Conservation (phyloP, 2,329 filamentous ascomycete genomes). For the Ilyonectria mors-panacis region DNA sequence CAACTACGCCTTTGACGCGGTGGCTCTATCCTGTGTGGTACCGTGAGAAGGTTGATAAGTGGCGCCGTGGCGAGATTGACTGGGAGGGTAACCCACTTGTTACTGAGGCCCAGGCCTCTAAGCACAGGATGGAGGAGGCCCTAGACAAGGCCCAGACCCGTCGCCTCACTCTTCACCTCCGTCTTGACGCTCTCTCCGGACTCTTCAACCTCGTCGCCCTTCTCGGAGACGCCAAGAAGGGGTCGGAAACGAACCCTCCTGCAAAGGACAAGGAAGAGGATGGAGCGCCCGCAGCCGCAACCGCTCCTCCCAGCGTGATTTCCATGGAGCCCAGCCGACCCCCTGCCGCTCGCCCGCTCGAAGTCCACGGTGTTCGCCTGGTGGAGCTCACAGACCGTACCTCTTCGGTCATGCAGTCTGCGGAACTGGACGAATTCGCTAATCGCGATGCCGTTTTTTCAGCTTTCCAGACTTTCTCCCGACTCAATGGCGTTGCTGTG, state of each 20-base stretch:
- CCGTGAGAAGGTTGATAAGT: conserved; percentile 66
- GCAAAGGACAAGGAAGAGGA: conserved; percentile 24
- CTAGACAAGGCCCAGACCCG: conserved; percentile 47
- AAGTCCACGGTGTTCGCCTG: conserved; percentile 82
- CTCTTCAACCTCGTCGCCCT: conserved; percentile 50
- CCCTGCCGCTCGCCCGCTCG: conserved; percentile 35
- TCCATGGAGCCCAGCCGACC: conserved; percentile 2
- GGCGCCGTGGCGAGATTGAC: conserved; percentile 89
- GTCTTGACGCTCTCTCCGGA: conserved; percentile 48
- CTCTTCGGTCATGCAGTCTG: conserved; percentile 95
- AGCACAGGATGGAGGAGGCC: conserved; percentile 46
- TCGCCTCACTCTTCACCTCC: conserved; percentile 47
- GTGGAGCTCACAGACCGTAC: conserved; percentile 92
- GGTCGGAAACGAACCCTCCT: neutral
- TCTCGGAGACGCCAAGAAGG: conserved; percentile 43
- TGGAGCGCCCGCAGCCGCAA: neutral
- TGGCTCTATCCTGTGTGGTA: conserved; percentile 80
- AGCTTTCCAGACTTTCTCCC: conserved; percentile 89
- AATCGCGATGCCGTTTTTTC: conserved; percentile 89
- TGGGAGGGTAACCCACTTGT: conserved; percentile 72
- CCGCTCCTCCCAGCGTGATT: conserved; percentile 3
- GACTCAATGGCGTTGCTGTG: conserved; percentile 85
- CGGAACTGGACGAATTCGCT: conserved; percentile 82
- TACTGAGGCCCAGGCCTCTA: conserved; percentile 43
- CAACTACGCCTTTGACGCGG: conserved; percentile 83